Percentiles rank a stretch among this genome's conserved stretches.
Conservation (phyloP, 2,329 filamentous ascomycete species). For the Pseudogymnoascus sp. region DNA sequence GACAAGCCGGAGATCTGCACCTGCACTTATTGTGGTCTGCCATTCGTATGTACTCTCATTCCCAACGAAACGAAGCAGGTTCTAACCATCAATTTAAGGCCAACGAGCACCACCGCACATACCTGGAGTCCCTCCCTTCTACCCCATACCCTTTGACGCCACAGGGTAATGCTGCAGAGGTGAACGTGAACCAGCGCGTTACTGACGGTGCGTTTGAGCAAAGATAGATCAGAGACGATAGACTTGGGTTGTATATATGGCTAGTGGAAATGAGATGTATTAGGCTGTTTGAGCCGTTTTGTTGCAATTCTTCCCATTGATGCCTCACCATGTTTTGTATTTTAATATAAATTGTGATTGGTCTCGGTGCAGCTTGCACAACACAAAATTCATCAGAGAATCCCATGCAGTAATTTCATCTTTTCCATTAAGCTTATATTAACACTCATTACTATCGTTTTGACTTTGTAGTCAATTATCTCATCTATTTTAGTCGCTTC, state of each 20-base stretch:
- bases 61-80: background rate
- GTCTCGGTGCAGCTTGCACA: background rate
- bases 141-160: slow-evolving; percentile 74
- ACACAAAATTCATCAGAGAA: background rate
- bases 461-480: slow-evolving; percentile 1
- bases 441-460: slow-evolving; percentile 1
- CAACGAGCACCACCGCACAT: slow-evolving; percentile 77
- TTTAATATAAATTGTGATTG: background rate
- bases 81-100: slow-evolving; percentile 48
- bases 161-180: slow-evolving; percentile 50
- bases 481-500: background rate
- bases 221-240: slow-evolving; percentile 36
- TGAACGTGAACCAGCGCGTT: slow-evolving; percentile 50
- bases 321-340: background rate
- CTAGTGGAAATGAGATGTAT: slow-evolving; percentile 1
- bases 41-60: slow-evolving; percentile 60
- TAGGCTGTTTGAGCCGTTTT: background rate
- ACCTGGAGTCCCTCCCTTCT: slow-evolving; percentile 72
- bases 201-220: slow-evolving; percentile 52
- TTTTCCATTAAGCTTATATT: background rate
- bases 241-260: slow-evolving; percentile 1
- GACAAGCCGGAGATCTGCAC: slow-evolving; percentile 90
- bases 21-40: slow-evolving; percentile 89
- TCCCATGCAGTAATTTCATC: background rate
- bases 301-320: background rate